phyloP scores from a whole-genome alignment of 495 filamentous ascomycete genomes.

The Trichoderma orchidacearum region DNA sequence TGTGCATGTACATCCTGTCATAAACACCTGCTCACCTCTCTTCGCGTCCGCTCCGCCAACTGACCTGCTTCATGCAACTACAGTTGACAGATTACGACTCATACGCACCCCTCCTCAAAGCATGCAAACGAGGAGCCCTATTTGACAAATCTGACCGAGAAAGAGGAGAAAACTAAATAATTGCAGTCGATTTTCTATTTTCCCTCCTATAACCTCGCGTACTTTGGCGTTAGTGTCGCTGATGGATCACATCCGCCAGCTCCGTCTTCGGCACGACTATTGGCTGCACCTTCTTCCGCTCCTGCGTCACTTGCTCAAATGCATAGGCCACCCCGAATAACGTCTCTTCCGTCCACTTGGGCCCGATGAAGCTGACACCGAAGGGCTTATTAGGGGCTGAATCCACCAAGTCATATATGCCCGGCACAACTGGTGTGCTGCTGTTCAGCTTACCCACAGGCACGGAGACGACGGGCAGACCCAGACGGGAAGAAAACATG shows the following conservation, averaged over 20 bases:
- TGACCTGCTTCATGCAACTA: too few species aligned
- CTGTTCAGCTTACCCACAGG: conserved; percentile 18
- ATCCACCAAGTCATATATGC: not conserved
- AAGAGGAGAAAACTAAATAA: too few species aligned
- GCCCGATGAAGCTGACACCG: conserved; percentile 35
- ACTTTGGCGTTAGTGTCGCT: too few species aligned
- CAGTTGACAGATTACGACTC: too few species aligned
- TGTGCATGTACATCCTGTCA: too few species aligned
- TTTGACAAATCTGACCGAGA: too few species aligned
- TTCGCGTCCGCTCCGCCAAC: too few species aligned
- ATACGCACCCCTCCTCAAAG: too few species aligned
- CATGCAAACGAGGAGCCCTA: too few species aligned
- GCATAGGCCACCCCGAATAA: conserved; percentile 53
- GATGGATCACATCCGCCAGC: conserved; percentile 25
- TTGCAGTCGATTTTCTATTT: too few species aligned
- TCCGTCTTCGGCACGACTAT: conserved; percentile 35
- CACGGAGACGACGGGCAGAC: conserved; percentile 26
- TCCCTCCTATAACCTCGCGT: too few species aligned
- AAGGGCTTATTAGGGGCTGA: conserved; percentile 3
- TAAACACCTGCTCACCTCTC: too few species aligned
- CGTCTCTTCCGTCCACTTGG: conserved; percentile 35
- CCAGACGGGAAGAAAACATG: conserved; percentile 11
- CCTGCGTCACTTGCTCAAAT: conserved; percentile 50
- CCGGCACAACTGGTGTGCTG: not conserved
- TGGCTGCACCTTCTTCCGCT: conserved; percentile 29